Conservation (phyloP, 176 grass and related monocot species). For the Zea luxurians region DNA sequence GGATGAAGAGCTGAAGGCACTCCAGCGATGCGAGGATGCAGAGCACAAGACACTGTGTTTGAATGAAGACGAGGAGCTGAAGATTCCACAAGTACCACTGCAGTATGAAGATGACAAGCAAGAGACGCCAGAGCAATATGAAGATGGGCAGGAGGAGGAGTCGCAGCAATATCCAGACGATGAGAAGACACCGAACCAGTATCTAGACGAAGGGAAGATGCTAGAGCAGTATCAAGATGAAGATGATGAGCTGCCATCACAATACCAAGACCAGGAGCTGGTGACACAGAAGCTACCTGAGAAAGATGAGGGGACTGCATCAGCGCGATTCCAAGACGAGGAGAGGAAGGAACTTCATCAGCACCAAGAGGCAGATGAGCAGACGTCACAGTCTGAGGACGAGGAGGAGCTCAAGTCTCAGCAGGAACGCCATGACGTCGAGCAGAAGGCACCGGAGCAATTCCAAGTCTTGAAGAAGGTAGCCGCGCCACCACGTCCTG, state of each 20-base stretch:
- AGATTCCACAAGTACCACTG: slow-evolving; percentile 24
- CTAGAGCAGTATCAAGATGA: slow-evolving; percentile 23
- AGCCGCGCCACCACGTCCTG: not conserved
- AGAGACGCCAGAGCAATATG: slow-evolving; percentile 17
- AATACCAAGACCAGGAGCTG: slow-evolving; percentile 23
- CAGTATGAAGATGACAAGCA: slow-evolving; percentile 27
- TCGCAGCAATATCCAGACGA: not conserved
- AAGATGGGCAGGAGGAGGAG: slow-evolving; percentile 25
- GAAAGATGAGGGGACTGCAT: slow-evolving; percentile 17
- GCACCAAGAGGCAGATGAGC: slow-evolving; percentile 2
- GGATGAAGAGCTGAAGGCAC: slow-evolving; percentile 33
- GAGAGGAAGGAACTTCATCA: slow-evolving; percentile 19
- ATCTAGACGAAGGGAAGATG: slow-evolving; percentile 33
- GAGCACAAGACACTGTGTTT: slow-evolving; percentile 19
- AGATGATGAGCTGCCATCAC: slow-evolving; percentile 1
- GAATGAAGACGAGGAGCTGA: slow-evolving; percentile 18
- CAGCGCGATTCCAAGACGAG: slow-evolving; percentile 1
- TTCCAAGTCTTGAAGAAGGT: slow-evolving; percentile 7
- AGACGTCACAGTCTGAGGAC: slow-evolving; percentile 11
- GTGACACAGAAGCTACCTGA: not conserved
- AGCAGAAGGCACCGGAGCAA: slow-evolving; percentile 32
- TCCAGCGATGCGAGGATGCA: slow-evolving; percentile 28
- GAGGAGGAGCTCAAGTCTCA: not conserved
- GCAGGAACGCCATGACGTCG: not conserved
- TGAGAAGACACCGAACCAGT: slow-evolving; percentile 10